Evolutionary conservation across 495 filamentous ascomycete genomes (phyloP), one percentile per base, ranked within the genome.

Genomic region (Daldinia loculata): DNA sequence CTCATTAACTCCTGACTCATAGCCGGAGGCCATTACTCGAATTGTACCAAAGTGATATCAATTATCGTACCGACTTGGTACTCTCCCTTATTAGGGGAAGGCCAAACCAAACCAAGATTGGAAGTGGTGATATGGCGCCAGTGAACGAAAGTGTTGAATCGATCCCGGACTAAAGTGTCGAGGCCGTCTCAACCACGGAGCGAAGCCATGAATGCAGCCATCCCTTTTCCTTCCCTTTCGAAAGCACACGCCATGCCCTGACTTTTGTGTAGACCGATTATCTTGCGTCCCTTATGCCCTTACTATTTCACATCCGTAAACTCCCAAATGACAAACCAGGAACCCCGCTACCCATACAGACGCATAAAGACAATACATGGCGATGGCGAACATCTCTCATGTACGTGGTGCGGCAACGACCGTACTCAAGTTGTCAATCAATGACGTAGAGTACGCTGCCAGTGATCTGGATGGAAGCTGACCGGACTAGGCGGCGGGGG

Each of bases 401-500:
- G 52, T 34, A 53, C 5, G 22, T 38, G 36, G 30, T 43, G 41
- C 30, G 36, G 2, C 26, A 24, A 43, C 43, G 12, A 45, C 57
- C 41, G 36, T 29, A 14, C 14, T 24, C 11, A 56, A 52, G 53
- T 41, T 43, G 15, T n/a, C 36, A 30, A 72, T 78, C 59, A 78
- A 51, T 69, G 74, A 52, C 69, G 69, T 36, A 74, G 6, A 9
- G 51, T 53, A 0, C 67, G 76, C 45, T 76, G 79, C 83, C 83
- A 84, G 68, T 83, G 79, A 66, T 83, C 80, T 32, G 75, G 66
- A 26, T 79, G 77, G 70, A 82, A 84, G 75, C 80, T 79, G 62
- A 85, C 80, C 27, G 83, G 83, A 66, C 80, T 83, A 6, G 83
- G 83, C 29, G 83, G 83, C 19, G 83, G 83, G 1, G 83, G 82